Evolutionary conservation across 2,329 filamentous ascomycete genomes (phyloP).

Genomic region (Plectosphaerella cucumerina): DNA sequence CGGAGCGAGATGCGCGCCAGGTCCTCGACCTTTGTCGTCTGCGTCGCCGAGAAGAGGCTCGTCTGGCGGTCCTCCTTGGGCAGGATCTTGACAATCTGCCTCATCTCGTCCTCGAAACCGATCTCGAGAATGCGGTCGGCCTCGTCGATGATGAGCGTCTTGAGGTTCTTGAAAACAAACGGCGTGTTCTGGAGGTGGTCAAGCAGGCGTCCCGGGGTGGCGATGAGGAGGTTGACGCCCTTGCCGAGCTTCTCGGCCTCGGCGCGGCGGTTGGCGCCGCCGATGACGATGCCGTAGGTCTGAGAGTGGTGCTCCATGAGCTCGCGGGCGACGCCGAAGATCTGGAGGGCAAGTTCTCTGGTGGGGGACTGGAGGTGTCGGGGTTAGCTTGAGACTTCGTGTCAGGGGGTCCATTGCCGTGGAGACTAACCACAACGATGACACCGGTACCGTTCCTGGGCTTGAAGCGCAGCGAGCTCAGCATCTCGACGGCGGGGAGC

Average conservation of each 20-base stretch:
- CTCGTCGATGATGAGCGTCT: constrained; percentile 91
- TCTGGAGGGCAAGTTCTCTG: constrained; percentile 89
- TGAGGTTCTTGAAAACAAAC: constrained; percentile 89
- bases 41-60: constrained; percentile 97
- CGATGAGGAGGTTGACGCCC: constrained; percentile 91
- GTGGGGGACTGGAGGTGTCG: constrained; percentile 61
- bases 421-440: constrained; percentile 59
- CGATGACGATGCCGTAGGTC: constrained; percentile 94
- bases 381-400: not conserved
- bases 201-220: constrained; percentile 85
- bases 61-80: constrained; percentile 85
- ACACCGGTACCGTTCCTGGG: constrained; percentile 90
- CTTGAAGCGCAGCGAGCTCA: constrained; percentile 87
- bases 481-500: constrained; percentile 90
- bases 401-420: not conserved
- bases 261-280: constrained; percentile 83
- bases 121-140: constrained; percentile 95
- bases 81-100: constrained; percentile 91
- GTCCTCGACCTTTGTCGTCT: constrained; percentile 98
- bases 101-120: constrained; percentile 98
- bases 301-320: constrained; percentile 91
- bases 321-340: constrained; percentile 91
- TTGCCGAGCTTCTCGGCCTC: constrained; percentile 93
- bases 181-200: constrained; percentile 93
- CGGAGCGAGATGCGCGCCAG: constrained; percentile 89